These are phyloP conservation scores for Chrysoporthe cubensis DNA, from an alignment of 2,329 filamentous ascomycete genomes.

Conservation along the genomic window DNA sequence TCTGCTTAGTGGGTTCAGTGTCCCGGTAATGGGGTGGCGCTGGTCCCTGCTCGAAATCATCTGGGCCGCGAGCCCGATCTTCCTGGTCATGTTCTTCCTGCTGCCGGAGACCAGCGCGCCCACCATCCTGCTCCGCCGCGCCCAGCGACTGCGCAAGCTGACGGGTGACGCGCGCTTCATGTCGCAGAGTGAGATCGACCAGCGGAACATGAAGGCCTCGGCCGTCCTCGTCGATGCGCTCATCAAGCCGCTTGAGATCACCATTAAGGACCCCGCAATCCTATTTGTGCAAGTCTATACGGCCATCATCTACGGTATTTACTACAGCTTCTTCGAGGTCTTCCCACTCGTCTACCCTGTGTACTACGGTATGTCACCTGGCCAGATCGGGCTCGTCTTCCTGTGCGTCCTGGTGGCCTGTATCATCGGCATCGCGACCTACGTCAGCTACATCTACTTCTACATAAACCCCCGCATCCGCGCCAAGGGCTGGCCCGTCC, in stretches of 20 bases:
- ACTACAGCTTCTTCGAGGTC: slow-evolving; percentile 68
- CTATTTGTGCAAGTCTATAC: slow-evolving; percentile 66
- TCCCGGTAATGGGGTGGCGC: slow-evolving; percentile 62
- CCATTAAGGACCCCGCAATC: slow-evolving; percentile 63
- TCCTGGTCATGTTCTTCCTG: slow-evolving; percentile 64
- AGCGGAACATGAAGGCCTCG: slow-evolving; percentile 53
- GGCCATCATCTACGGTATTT: slow-evolving; percentile 64
- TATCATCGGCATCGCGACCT: slow-evolving; percentile 53
- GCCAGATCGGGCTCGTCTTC: slow-evolving; percentile 63
- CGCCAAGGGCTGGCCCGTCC: slow-evolving; percentile 52
- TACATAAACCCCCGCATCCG: slow-evolving; percentile 55
- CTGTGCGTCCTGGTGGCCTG: slow-evolving; percentile 62
- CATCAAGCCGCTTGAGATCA: slow-evolving; percentile 64
- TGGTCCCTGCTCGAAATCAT: slow-evolving; percentile 68
- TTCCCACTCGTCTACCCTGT: slow-evolving; percentile 66
- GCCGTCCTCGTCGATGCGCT: slow-evolving; percentile 58
- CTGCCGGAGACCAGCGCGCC: slow-evolving; percentile 66
- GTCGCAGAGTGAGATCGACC: slow-evolving; percentile 67
- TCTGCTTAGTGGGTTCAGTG: slow-evolving; percentile 63
- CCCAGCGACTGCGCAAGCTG: slow-evolving; percentile 62
- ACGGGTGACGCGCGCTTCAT: slow-evolving; percentile 61
- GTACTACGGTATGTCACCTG: slow-evolving; percentile 62
- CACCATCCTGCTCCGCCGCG: slow-evolving; percentile 65
- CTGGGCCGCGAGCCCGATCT: slow-evolving; percentile 62
- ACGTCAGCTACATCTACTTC: slow-evolving; percentile 55